These are phyloP conservation scores for Purpureocillium lavendulum DNA, from an alignment of 2,329 filamentous ascomycete genomes.

Conservation along the genomic window DNA sequence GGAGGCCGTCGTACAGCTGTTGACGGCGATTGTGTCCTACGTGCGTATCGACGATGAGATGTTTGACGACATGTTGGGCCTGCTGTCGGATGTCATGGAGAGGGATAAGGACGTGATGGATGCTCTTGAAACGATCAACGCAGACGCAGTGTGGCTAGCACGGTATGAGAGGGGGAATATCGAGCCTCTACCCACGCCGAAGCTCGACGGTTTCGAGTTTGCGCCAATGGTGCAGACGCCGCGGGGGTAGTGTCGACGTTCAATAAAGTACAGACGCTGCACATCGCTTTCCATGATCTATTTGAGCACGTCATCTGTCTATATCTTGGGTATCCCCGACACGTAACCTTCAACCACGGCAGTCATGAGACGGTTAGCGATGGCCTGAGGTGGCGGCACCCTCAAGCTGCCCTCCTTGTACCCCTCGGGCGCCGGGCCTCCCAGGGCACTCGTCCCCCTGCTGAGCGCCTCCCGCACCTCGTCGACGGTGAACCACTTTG, in stretches of 20 bases:
- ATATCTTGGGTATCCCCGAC: constrained; percentile 44
- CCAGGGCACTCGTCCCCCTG: constrained; percentile 57
- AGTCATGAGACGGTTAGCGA: constrained; percentile 80
- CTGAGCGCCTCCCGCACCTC: constrained; percentile 70
- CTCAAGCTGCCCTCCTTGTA: constrained; percentile 72
- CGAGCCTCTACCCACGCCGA: constrained; percentile 26
- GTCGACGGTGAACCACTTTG: constrained; percentile 78
- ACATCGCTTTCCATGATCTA: too few species aligned
- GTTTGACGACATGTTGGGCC: constrained; percentile 62
- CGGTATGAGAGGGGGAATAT: constrained; percentile 39
- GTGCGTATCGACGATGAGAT: constrained; percentile 59
- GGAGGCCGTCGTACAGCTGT: constrained; percentile 50
- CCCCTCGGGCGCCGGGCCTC: constrained; percentile 51
- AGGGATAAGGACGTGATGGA: constrained; percentile 38
- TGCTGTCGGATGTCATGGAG: constrained; percentile 46
- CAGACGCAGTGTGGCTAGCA: constrained; percentile 69
- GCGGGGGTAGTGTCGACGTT: constrained; percentile 3
- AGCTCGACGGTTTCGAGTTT: constrained; percentile 34
- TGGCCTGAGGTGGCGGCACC: constrained; percentile 78
- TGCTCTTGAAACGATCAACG: constrained; percentile 56
- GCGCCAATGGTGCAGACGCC: constrained; percentile 14
- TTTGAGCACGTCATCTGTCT: constrained; percentile 3
- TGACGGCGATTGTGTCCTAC: constrained; percentile 52
- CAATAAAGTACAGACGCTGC: too few species aligned
- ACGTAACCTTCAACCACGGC: constrained; percentile 73